Conservation (phyloP, 2,329 filamentous ascomycete species). For the Neoarthrinium moseri region DNA sequence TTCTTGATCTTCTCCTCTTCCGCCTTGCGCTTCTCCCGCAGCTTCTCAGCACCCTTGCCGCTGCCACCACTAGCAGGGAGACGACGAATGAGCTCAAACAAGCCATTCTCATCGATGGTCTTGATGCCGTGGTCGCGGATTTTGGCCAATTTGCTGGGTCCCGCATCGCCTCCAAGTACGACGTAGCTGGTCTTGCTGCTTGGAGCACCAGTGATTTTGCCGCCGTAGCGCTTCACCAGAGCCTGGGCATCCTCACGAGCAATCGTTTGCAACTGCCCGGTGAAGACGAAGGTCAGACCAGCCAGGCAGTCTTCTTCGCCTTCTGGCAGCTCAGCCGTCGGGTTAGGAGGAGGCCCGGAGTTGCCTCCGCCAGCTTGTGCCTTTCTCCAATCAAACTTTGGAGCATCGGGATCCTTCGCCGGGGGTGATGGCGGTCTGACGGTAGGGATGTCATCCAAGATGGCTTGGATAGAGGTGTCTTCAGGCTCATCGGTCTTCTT, state of each 20-base stretch:
- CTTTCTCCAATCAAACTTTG: conserved; percentile 79
- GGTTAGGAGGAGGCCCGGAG: conserved; percentile 61
- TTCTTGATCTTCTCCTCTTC: conserved; percentile 81
- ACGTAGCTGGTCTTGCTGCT: conserved; percentile 95
- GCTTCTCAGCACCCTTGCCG: conserved; percentile 83
- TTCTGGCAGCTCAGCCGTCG: conserved; percentile 69
- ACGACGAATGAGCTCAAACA: conserved; percentile 79
- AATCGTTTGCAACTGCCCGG: conserved; percentile 77
- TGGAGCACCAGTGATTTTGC: conserved; percentile 81
- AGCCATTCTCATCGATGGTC: conserved; percentile 89
- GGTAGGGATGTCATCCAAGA: conserved; percentile 83
- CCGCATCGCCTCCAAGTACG: conserved; percentile 86
- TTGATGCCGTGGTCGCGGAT: conserved; percentile 79
- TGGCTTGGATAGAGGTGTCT: conserved; percentile 72
- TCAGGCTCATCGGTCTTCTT: conserved; percentile 69
- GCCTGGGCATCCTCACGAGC: conserved; percentile 81
- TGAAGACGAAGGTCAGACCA: conserved; percentile 93
- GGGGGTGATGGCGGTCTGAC: conserved; percentile 84
- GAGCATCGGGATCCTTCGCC: conserved; percentile 59
- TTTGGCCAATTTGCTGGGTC: conserved; percentile 87
- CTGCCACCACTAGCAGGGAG: conserved; percentile 85
- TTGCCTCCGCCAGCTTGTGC: conserved; percentile 56
- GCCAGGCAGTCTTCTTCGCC: conserved; percentile 88
- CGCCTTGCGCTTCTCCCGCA: conserved; percentile 78
- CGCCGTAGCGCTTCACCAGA: conserved; percentile 90